Evolutionary conservation across 2,329 filamentous ascomycete species (phyloP).

Genomic region (Peltaster fructicola): DNA sequence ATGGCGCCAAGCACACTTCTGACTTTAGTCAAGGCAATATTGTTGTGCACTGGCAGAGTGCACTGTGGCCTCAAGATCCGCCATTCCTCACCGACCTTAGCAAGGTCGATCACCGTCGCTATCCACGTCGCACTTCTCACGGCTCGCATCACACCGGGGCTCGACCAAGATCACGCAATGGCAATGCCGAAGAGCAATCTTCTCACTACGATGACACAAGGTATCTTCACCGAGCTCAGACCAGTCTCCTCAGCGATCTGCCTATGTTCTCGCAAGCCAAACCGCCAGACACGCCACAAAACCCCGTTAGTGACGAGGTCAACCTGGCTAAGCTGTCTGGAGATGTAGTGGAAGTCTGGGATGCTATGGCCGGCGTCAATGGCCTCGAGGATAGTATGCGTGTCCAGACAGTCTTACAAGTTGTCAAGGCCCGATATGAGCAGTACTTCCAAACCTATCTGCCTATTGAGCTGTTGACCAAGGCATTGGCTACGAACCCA

Average conservation of each 20-base stretch:
- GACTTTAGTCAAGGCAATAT: slow-evolving; percentile 52
- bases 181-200: no score
- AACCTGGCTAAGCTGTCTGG: slow-evolving; percentile 25
- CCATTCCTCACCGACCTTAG: slow-evolving; percentile 55
- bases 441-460: slow-evolving; percentile 40
- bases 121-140: slow-evolving; percentile 4
- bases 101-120: no score
- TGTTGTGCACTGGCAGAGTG: slow-evolving; percentile 57
- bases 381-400: slow-evolving; percentile 35
- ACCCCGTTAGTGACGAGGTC: no score
- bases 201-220: no score
- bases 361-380: slow-evolving; percentile 39
- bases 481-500: slow-evolving; percentile 25
- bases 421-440: slow-evolving; percentile 40
- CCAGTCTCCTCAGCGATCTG: no score
- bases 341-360: slow-evolving; percentile 46
- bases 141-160: slow-evolving; percentile 7
- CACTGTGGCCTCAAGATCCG: slow-evolving; percentile 61
- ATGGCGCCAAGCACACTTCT: slow-evolving; percentile 62
- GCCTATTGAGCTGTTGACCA: slow-evolving; percentile 37
- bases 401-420: slow-evolving; percentile 45
- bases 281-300: slow-evolving; percentile 1
- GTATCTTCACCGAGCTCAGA: no score
- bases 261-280: no score
- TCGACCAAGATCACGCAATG: slow-evolving; percentile 3